Evolutionary conservation across 345 rosid genomes (phyloP), one percentile per base, ranked within the genome.

Genomic region (Viola odorata): DNA sequence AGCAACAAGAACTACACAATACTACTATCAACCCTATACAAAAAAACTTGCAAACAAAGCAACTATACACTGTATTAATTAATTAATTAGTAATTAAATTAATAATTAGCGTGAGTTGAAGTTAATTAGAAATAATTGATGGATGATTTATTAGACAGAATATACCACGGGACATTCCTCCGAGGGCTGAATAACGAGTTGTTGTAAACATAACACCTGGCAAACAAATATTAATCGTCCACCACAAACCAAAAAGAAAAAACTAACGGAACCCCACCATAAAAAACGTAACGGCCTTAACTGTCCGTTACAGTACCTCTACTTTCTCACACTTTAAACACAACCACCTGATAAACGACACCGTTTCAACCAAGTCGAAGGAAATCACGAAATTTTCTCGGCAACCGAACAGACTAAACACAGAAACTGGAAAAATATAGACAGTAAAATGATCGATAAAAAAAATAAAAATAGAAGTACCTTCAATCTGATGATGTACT

Each of bases 401-500:
- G 42, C 4, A 74, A 66, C 57, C 50, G 66, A 60, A 45, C 66
- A 45, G 52, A 51, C 3, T 15, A 13, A 14, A 1, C 41, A 54
- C 8, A 67, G 36, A 54, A 39, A n/a, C n/a, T 7, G 9, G 2
- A 38, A 41, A 54, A 12, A 50, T 47, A 5, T 41, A 13, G 7
- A 1, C 7, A n/a, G n/a, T n/a, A n/a, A n/a, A n/a, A n/a, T n/a
- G n/a, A n/a, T n/a, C n/a, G n/a, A n/a, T n/a, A n/a, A n/a, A n/a
- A n/a, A n/a, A n/a, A n/a, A n/a, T 45, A 37, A 52, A 10, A 41
- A 44, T 50, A 9, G 12, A 45, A 13, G 45, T 78, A 92, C 96
- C 95, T 94, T 94, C 64, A 94, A 79, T 68, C 80, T 75, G 68
- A 94, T 94, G 82, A 94, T 84, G 65, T 90, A 88, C 58, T 94